Evolutionary conservation across 2,329 filamentous ascomycete genomes (phyloP).

Genomic region (Colletotrichum caudatum): DNA sequence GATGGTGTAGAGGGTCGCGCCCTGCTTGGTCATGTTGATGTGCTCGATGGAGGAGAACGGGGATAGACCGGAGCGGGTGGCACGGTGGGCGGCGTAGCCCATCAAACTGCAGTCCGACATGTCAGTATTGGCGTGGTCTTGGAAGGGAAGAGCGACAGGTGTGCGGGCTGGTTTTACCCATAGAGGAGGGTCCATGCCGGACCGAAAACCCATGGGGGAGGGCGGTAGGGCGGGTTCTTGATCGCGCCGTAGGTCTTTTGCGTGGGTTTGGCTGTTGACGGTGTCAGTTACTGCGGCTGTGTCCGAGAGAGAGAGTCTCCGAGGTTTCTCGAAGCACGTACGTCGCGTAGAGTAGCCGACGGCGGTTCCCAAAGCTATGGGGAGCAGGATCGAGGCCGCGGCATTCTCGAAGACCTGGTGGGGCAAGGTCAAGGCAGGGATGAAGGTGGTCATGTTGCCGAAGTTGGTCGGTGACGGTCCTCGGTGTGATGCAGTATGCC

Average conservation of each 20-base stretch:
- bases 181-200: conserved; percentile 77
- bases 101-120: conserved; percentile 66
- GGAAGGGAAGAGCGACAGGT: background rate
- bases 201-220: conserved; percentile 72
- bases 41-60: conserved; percentile 66
- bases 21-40: conserved; percentile 71
- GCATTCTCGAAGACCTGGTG: conserved; percentile 77
- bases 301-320: too few relatives aligned
- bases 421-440: conserved; percentile 83
- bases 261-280: conserved; percentile 63
- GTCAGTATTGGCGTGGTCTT: conserved; percentile 32
- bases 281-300: background rate
- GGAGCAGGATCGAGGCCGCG: conserved; percentile 80
- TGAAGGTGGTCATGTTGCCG: conserved; percentile 78
- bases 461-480: background rate
- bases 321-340: conserved; percentile 55
- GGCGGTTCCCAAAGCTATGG: conserved; percentile 78
- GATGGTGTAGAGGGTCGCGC: conserved; percentile 84
- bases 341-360: conserved; percentile 77
- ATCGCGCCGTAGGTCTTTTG: conserved; percentile 73
- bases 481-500: background rate
- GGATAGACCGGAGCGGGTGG: conserved; percentile 72
- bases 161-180: conserved; percentile 53
- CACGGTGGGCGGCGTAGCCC: conserved; percentile 90
- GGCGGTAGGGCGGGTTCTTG: conserved; percentile 74